Percentiles rank a stretch among this genome's conserved stretches.
phyloP scores from a whole-genome alignment of 768 basidiomycete species.

The Tylopilus subfusipes region DNA sequence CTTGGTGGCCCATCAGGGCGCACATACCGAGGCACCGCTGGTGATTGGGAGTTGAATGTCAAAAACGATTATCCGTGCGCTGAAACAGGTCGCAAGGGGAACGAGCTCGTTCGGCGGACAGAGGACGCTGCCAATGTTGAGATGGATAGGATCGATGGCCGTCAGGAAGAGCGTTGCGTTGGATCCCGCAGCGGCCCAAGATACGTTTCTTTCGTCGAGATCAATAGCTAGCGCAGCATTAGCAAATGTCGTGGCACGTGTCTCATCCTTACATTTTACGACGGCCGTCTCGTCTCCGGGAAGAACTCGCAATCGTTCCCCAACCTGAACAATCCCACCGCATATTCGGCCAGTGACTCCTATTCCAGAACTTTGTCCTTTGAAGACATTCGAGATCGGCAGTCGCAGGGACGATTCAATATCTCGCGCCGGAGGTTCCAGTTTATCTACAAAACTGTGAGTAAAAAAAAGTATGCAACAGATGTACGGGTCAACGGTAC shows the following conservation, averaged over 20 bases:
- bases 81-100: slow-evolving; percentile 73
- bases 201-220: slow-evolving; percentile 67
- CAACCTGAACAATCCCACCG: slow-evolving; percentile 87
- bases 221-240: slow-evolving; percentile 63
- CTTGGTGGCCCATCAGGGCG: not conserved
- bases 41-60: slow-evolving; percentile 90
- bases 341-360: slow-evolving; percentile 82
- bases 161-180: slow-evolving; percentile 86
- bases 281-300: slow-evolving; percentile 90
- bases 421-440: slow-evolving; percentile 79
- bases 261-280: slow-evolving; percentile 55
- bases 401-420: slow-evolving; percentile 75
- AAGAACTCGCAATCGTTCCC: slow-evolving; percentile 79
- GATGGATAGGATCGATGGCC: slow-evolving; percentile 78
- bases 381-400: slow-evolving; percentile 95
- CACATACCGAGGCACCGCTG: slow-evolving; percentile 73
- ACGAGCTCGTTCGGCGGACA: slow-evolving; percentile 72
- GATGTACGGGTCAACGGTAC: slow-evolving; percentile 37
- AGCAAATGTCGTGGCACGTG: not conserved
- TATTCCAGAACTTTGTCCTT: slow-evolving; percentile 72
- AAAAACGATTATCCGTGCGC: slow-evolving; percentile 88
- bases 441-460: slow-evolving; percentile 50
- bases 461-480: not conserved
- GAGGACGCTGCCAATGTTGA: slow-evolving; percentile 85
- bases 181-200: slow-evolving; percentile 88